Percentiles rank a stretch among this genome's conserved stretches.
phyloP scores from a whole-genome alignment of 1,139 yeast genomes.

The Scheffersomyces parashehatae region DNA sequence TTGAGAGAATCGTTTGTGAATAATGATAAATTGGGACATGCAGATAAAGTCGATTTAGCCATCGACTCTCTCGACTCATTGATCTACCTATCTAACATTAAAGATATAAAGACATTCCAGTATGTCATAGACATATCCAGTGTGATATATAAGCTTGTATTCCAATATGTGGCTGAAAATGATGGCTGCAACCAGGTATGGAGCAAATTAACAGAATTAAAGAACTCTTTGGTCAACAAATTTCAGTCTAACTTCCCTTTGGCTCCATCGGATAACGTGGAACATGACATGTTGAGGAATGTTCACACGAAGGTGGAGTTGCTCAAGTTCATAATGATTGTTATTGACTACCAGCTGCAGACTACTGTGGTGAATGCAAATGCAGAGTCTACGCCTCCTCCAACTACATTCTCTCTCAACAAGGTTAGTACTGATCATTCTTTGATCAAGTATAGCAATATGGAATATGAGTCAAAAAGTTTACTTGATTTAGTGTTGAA shows the following conservation, averaged over 20 bases:
- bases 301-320: slow-evolving; percentile 64
- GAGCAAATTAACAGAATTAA: slow-evolving; percentile 44
- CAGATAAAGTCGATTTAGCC: slow-evolving; percentile 45
- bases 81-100: slow-evolving; percentile 27
- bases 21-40: slow-evolving; percentile 10
- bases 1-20: slow-evolving; percentile 44
- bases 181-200: slow-evolving; percentile 46
- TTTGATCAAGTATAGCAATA: slow-evolving; percentile 50
- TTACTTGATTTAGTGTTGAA: slow-evolving; percentile 65
- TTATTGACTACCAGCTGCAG: slow-evolving; percentile 70
- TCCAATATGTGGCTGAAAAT: slow-evolving; percentile 43
- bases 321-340: slow-evolving; percentile 68
- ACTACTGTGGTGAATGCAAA: slow-evolving; percentile 30
- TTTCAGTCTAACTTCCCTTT: slow-evolving; percentile 41
- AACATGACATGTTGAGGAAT: slow-evolving; percentile 51
- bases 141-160: slow-evolving; percentile 41
- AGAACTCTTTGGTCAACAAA: slow-evolving; percentile 31
- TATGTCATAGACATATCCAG: slow-evolving; percentile 35
- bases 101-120: slow-evolving; percentile 31
- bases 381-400: slow-evolving; percentile 10
- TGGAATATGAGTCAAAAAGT: slow-evolving; percentile 74
- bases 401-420: slow-evolving; percentile 51
- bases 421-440: slow-evolving; percentile 68
- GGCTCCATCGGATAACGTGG: slow-evolving; percentile 45
- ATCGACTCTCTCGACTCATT: slow-evolving; percentile 40